Percentiles rank a stretch among this genome's conserved stretches.
These are phyloP conservation scores for Pythium chondricola DNA, from an alignment of 352 stramenopile genomes.

Conservation along the genomic window DNA sequence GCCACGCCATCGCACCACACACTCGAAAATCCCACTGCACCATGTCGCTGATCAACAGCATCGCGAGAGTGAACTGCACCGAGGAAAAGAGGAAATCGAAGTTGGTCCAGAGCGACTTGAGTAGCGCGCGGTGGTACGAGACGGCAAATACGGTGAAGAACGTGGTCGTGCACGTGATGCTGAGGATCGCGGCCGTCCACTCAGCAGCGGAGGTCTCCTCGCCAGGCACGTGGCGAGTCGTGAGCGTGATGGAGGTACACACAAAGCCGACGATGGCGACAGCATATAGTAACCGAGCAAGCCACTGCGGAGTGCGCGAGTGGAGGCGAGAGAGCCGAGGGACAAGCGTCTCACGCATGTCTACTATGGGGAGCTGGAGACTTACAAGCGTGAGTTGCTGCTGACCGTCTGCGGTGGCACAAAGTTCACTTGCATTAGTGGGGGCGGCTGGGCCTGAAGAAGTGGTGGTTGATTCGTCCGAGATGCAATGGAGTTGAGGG, in stretches of 20 bases:
- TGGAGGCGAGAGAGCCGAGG: neutral
- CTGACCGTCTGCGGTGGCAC: neutral
- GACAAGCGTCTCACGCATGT: constrained; percentile 14
- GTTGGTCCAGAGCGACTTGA: constrained; percentile 21
- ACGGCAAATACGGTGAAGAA: constrained; percentile 1
- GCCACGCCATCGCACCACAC: constrained; percentile 19
- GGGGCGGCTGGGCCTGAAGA: too few relatives aligned
- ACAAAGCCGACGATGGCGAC: constrained; percentile 2
- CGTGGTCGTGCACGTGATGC: neutral
- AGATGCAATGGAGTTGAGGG: too few relatives aligned
- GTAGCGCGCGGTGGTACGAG: constrained; percentile 22
- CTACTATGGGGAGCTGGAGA: constrained; percentile 20
- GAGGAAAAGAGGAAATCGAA: constrained; percentile 33
- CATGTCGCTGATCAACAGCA: constrained; percentile 21
- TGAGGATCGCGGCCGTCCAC: neutral
- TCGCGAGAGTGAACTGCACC: constrained; percentile 23
- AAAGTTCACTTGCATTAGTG: too few relatives aligned
- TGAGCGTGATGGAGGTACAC: constrained; percentile 5
- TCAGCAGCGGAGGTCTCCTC: neutral
- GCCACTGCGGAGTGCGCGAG: too few relatives aligned
- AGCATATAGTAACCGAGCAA: too few relatives aligned
- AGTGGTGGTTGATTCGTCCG: too few relatives aligned
- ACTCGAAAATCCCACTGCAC: constrained; percentile 22
- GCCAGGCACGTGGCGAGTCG: neutral
- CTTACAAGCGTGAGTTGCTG: constrained; percentile 34